These are phyloP conservation scores for Fonsecaea nubica DNA, from an alignment of 2,329 filamentous ascomycete genomes.

Conservation along the genomic window DNA sequence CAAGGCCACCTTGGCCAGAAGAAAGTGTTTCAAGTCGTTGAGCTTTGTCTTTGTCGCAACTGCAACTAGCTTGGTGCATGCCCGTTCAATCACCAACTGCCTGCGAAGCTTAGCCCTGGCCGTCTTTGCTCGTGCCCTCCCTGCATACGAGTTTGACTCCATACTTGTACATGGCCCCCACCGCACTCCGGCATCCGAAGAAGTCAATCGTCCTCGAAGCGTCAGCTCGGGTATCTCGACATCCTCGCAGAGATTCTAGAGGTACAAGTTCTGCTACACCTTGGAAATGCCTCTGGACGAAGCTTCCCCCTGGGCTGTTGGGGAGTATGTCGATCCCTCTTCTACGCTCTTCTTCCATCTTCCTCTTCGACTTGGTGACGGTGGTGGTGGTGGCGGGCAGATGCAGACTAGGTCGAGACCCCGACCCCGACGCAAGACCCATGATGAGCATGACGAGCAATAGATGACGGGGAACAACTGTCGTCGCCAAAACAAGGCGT, in stretches of 20 bases:
- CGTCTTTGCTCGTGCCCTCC: neutral
- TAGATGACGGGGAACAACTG: neutral
- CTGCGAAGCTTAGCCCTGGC: neutral
- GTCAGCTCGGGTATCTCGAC: neutral
- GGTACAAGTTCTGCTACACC: no score
- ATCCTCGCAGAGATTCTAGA: no score
- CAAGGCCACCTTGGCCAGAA: neutral
- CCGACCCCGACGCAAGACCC: no score
- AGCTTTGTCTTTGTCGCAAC: no score
- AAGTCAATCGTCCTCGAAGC: neutral
- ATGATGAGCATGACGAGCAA: no score
- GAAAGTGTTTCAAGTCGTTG: neutral
- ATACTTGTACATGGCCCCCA: neutral
- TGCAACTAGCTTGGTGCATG: no score
- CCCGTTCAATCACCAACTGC: neutral
- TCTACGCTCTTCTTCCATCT: no score
- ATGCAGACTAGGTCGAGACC: neutral
- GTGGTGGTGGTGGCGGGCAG: neutral
- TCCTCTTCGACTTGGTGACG: no score
- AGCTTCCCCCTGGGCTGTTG: no score
- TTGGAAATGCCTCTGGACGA: no score
- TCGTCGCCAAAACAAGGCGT: neutral
- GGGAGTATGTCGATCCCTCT: no score
- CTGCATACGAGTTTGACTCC: neutral
- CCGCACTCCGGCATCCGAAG: neutral